Evolutionary conservation across 2,329 filamentous ascomycete genomes (phyloP).

Genomic region (Fusarium dimerum): DNA sequence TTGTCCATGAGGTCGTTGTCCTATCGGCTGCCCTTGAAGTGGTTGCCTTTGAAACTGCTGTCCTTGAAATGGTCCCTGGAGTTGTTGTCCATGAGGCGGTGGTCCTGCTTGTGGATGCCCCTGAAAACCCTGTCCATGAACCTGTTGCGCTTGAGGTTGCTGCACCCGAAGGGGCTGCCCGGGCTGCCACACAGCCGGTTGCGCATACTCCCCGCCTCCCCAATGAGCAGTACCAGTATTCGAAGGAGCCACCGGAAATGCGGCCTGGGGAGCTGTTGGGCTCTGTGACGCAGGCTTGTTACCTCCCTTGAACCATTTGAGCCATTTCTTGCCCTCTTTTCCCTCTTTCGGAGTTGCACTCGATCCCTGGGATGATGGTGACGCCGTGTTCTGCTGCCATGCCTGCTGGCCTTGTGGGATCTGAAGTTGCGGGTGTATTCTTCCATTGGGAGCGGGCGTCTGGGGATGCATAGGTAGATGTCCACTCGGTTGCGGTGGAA

Average conservation of each 20-base stretch:
- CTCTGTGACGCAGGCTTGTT: conserved; percentile 21
- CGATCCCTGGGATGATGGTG: conserved; percentile 10
- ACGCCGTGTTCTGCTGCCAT: conserved; percentile 19
- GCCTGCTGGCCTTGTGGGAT: conserved; percentile 17
- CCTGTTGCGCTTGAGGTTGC: not conserved
- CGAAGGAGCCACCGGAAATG: conserved; percentile 11
- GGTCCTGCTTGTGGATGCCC: not conserved
- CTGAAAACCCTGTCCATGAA: not conserved
- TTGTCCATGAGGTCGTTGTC: not conserved
- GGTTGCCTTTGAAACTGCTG: not conserved
- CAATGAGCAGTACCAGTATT: conserved; percentile 10
- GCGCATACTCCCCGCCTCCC: conserved; percentile 22
- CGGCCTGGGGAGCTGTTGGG: conserved; percentile 15
- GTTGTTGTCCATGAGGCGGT: not conserved
- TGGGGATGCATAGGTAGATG: not conserved
- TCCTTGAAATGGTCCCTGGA: not conserved
- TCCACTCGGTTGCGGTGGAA: not conserved
- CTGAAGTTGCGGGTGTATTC: conserved; percentile 19
- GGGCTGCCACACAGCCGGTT: conserved; percentile 24
- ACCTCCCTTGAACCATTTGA: conserved; percentile 28
- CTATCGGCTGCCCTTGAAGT: not conserved
- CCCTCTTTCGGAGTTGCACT: conserved; percentile 24
- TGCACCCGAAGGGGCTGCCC: conserved; percentile 14
- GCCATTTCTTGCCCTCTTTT: conserved; percentile 26
- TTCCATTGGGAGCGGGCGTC: conserved; percentile 6